phyloP scores from a whole-genome alignment of 345 rosid genomes.

The Sonneratia caseolaris region DNA sequence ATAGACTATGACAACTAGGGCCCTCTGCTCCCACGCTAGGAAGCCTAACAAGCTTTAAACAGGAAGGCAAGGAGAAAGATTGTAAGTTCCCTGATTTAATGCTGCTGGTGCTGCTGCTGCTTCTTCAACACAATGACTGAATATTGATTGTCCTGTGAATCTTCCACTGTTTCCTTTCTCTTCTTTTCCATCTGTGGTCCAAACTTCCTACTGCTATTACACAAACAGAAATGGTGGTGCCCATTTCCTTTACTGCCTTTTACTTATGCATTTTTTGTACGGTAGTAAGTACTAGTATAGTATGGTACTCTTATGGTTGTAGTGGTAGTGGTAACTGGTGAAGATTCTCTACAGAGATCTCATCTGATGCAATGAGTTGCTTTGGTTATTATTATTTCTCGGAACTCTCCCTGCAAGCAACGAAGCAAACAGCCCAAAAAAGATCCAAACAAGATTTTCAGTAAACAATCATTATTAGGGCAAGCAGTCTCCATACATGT shows the following conservation, averaged over 20 bases:
- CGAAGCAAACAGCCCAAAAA: constrained; percentile 1
- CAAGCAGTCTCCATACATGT: no score
- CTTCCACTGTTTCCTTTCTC: constrained; percentile 8
- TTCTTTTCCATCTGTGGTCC: constrained; percentile 30
- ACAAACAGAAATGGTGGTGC: constrained; percentile 20
- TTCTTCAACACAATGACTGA: constrained; percentile 17
- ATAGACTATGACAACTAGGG: constrained; percentile 16
- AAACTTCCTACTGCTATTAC: constrained; percentile 16
- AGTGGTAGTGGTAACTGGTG: constrained; percentile 11
- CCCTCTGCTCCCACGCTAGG: constrained; percentile 21
- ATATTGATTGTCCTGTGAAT: not conserved
- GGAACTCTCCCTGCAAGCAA: constrained; percentile 22
- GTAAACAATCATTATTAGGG: not conserved
- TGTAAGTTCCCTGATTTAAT: constrained; percentile 9
- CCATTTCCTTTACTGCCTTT: constrained; percentile 37
- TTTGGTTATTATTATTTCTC: constrained; percentile 25
- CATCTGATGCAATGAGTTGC: constrained; percentile 16
- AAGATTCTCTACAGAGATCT: constrained; percentile 23
- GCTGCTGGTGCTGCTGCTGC: not conserved
- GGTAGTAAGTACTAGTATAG: constrained; percentile 35
- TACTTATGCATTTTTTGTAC: constrained; percentile 41
- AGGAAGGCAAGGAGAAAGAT: not conserved
- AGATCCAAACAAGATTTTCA: not conserved
- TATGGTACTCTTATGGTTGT: constrained; percentile 4
- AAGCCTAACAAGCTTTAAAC: constrained; percentile 15